Conservation (phyloP, 2,329 filamentous ascomycete species). For the Teratosphaeria destructans region DNA sequence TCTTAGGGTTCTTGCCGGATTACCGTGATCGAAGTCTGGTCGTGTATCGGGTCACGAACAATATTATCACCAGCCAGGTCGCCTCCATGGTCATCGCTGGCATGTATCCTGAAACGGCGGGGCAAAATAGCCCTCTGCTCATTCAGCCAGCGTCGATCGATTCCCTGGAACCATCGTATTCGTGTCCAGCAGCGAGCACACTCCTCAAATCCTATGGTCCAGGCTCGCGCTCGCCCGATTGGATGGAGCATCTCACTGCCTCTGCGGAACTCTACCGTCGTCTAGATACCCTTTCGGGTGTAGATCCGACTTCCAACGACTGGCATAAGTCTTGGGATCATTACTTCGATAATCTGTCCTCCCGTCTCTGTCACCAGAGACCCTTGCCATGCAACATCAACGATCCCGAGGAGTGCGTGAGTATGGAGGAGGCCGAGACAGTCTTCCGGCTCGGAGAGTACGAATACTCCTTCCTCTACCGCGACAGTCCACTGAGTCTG, state of each 20-base stretch:
- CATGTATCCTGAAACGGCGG: conserved; percentile 45
- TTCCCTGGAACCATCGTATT: conserved; percentile 63
- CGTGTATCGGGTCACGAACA: conserved; percentile 65
- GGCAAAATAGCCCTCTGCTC: conserved; percentile 26
- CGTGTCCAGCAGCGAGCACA: conserved; percentile 45
- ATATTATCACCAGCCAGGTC: conserved; percentile 72
- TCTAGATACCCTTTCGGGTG: conserved; percentile 60
- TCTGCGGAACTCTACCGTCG: conserved; percentile 45
- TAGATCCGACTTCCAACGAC: conserved; percentile 43
- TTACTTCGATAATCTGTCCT: conserved; percentile 76
- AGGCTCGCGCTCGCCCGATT: conserved; percentile 38
- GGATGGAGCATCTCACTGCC: conserved; percentile 54
- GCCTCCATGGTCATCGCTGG: conserved; percentile 63
- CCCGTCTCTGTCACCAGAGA: conserved; percentile 64
- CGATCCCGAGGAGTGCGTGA: conserved; percentile 46
- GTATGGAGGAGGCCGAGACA: conserved; percentile 50
- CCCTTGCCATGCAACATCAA: conserved; percentile 57
- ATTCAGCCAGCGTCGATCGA: conserved; percentile 51
- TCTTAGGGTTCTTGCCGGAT: conserved; percentile 56
- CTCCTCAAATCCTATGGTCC: conserved; percentile 38
- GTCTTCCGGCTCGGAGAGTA: conserved; percentile 71
- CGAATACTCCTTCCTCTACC: conserved; percentile 72
- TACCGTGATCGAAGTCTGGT: conserved; percentile 38
- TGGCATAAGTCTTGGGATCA: conserved; percentile 70
- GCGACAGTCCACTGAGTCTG: conserved; percentile 53